phyloP scores from a whole-genome alignment of 2,329 filamentous ascomycete species.

The Pseudogymnoascus sp. region DNA sequence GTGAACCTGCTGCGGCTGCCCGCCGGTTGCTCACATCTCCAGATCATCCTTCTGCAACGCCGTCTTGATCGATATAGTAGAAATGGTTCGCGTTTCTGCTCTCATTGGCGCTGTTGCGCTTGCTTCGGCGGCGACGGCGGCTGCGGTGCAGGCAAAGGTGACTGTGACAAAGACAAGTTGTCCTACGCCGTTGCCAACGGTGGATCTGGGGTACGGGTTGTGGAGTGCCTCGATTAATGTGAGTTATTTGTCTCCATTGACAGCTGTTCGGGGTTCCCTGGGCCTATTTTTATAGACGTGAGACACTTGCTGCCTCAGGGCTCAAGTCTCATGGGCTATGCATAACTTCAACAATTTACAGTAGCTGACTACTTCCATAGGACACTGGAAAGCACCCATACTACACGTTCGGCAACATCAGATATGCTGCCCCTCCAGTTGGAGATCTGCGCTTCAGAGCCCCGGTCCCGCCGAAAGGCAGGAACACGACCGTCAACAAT shows the following conservation, averaged over 20 bases:
- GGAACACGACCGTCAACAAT: slow-evolving; percentile 27
- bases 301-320: not conserved
- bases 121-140: not conserved
- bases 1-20: not conserved
- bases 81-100: slow-evolving; percentile 4
- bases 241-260: slow-evolving; percentile 9
- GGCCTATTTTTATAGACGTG: not conserved
- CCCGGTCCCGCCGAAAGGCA: slow-evolving; percentile 27
- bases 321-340: not conserved
- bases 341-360: not conserved
- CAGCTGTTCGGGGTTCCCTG: not conserved
- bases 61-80: not conserved
- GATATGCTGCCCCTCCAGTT: slow-evolving; percentile 36
- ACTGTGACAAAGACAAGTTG: not conserved
- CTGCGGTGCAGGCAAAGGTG: not conserved
- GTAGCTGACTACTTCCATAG: slow-evolving; percentile 12
- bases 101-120: slow-evolving; percentile 1
- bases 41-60: not conserved
- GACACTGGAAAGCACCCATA: slow-evolving; percentile 24
- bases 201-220: slow-evolving; percentile 26
- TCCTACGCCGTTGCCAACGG: slow-evolving; percentile 16
- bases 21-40: not conserved
- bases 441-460: slow-evolving; percentile 36
- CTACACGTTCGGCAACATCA: slow-evolving; percentile 35
- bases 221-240: slow-evolving; percentile 25